Conservation (phyloP, 208 protist species). For the Acanthamoeba rhysodes region DNA sequence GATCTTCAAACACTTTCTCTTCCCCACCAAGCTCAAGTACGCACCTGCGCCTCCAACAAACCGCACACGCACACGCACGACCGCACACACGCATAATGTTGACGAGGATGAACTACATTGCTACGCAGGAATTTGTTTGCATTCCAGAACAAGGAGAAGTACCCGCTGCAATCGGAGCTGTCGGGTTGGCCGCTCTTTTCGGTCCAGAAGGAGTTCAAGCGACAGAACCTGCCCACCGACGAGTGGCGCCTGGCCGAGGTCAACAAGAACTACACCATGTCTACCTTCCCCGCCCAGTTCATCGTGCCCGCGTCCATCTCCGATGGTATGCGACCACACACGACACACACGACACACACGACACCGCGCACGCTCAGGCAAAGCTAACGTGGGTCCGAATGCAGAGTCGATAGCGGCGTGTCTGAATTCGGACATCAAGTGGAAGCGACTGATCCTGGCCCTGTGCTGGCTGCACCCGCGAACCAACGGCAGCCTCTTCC, state of each 20-base stretch:
- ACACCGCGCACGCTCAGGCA: background rate
- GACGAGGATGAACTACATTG: background rate
- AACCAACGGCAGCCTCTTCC: constrained; percentile 43
- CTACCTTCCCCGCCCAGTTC: constrained; percentile 9
- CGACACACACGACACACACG: background rate
- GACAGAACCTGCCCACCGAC: constrained; percentile 26
- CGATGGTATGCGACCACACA: background rate
- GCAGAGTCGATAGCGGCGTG: constrained; percentile 44
- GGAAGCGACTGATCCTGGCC: constrained; percentile 35
- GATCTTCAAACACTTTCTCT: constrained; percentile 68
- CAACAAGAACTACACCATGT: constrained; percentile 62
- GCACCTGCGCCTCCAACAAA: background rate
- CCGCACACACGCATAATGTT: background rate
- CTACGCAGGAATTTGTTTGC: constrained; percentile 34
- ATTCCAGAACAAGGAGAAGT: constrained; percentile 66
- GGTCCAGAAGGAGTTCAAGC: constrained; percentile 54
- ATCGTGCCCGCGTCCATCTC: constrained; percentile 54
- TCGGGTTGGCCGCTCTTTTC: constrained; percentile 51
- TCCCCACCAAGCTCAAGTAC: constrained; percentile 57
- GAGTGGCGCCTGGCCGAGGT: constrained; percentile 59
- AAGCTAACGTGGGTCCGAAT: background rate
- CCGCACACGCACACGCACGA: background rate
- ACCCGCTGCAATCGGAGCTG: constrained; percentile 25
- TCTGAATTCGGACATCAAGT: constrained; percentile 22
- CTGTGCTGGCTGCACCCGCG: constrained; percentile 49